Conservation (phyloP, 148 eudicot species). For the Linanthus parryae region DNA sequence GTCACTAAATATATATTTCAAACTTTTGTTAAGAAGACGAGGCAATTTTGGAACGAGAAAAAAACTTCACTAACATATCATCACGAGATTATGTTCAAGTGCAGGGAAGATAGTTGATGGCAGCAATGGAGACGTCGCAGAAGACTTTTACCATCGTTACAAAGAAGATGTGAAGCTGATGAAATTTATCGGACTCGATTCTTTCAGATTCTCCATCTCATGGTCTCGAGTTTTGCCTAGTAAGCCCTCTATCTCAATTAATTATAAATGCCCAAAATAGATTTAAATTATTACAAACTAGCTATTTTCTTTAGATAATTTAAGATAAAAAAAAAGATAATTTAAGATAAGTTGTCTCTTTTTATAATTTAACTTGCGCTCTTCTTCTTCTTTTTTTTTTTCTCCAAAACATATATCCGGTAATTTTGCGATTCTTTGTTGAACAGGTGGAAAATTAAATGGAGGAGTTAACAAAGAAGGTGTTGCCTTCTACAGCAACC, state of each 20-base stretch:
- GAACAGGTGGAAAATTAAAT: slow-evolving; percentile 29
- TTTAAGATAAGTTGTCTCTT: no score
- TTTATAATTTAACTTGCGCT: no score
- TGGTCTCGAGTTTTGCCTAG: slow-evolving; percentile 21
- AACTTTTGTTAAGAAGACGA: no score
- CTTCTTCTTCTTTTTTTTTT: no score
- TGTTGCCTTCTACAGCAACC: slow-evolving; percentile 32
- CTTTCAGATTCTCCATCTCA: slow-evolving; percentile 17
- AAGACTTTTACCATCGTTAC: slow-evolving; percentile 12
- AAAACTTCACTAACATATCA: no score
- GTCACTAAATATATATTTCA: background rate
- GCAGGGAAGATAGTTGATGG: slow-evolving; percentile 13
- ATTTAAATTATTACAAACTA: no score
- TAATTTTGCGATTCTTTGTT: background rate
- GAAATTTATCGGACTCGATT: slow-evolving; percentile 11
- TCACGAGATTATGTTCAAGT: background rate
- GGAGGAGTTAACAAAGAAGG: slow-evolving; percentile 41
- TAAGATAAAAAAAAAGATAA: no score
- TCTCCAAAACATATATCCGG: background rate
- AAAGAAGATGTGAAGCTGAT: no score
- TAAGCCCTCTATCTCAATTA: slow-evolving; percentile 4
- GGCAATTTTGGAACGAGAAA: no score
- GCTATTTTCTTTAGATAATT: no score
- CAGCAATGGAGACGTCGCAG: slow-evolving; percentile 9
- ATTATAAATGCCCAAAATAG: no score